Conservation (phyloP, 164 flowering plant genomes). For the Warburgia ugandensis region DNA sequence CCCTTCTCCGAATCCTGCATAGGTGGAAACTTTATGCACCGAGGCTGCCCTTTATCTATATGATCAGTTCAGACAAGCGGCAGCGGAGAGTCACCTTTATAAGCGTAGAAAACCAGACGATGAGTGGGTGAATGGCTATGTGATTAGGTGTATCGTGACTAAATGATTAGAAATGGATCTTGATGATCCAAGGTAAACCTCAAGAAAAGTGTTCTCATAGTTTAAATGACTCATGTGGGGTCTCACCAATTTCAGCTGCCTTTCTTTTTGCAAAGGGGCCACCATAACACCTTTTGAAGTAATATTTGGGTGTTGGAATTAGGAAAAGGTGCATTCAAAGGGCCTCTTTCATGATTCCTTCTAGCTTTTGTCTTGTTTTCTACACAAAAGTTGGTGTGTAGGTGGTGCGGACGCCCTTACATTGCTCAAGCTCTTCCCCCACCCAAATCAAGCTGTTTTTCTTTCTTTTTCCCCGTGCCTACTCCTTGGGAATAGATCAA, state of each 20-base stretch:
- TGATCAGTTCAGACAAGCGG: no score
- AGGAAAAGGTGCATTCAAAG: not conserved
- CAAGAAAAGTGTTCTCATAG: no score
- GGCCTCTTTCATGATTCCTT: slow-evolving; percentile 1
- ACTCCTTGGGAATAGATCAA: no score
- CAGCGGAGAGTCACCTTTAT: not conserved
- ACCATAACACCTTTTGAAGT: not conserved
- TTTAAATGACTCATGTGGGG: not conserved
- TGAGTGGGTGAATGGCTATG: not conserved
- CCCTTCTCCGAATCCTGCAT: no score
- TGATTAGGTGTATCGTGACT: not conserved
- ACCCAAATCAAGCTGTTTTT: no score
- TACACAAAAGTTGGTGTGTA: not conserved
- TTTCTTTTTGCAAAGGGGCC: not conserved
- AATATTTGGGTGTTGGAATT: slow-evolving; percentile 2
- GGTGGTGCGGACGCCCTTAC: not conserved
- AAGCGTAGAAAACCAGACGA: not conserved
- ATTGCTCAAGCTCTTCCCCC: no score
- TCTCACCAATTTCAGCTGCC: not conserved
- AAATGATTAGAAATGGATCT: slow-evolving; percentile 2
- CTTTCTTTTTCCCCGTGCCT: no score
- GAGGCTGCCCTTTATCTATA: not conserved
- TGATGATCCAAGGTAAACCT: not conserved
- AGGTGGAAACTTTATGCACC: not conserved
- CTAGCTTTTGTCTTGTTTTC: not conserved